A percentile compares a stretch with the other conserved stretches of the same genome.
These are phyloP conservation scores for Medicago arabica DNA, from an alignment of 306 rosid species.

Conservation along the genomic window DNA sequence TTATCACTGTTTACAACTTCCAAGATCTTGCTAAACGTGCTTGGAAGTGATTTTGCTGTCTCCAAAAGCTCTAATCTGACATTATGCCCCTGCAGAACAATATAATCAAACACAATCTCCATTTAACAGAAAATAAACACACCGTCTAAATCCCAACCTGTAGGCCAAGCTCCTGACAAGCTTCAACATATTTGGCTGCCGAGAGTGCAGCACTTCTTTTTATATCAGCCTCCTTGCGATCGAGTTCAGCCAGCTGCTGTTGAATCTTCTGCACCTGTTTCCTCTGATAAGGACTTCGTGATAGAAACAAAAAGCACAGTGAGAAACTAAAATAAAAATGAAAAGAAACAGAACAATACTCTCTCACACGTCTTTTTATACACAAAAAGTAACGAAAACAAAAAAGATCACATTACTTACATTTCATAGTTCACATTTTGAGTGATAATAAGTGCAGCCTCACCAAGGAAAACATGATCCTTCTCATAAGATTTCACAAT, in stretches of 20 bases:
- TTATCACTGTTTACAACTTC: conserved; percentile 72
- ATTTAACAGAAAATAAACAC: conserved; percentile 20
- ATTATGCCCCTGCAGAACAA: conserved; percentile 72
- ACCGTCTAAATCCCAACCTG: conserved; percentile 60
- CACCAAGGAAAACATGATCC: conserved; percentile 92
- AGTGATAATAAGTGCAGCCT: conserved; percentile 85
- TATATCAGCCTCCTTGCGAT: conserved; percentile 92
- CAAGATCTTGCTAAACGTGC: conserved; percentile 72
- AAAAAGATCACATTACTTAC: conserved; percentile 55
- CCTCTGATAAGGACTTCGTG: conserved; percentile 83
- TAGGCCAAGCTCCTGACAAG: conserved; percentile 97
- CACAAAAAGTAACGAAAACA: conserved; percentile 5
- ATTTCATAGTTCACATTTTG: conserved; percentile 95
- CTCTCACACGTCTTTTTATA: too few relatives aligned
- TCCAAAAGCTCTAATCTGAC: conserved; percentile 85
- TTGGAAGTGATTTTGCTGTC: conserved; percentile 87
- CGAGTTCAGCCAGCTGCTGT: conserved; percentile 87
- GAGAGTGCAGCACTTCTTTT: conserved; percentile 85
- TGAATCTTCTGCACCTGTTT: conserved; percentile 96
- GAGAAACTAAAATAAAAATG: conserved; percentile 18
- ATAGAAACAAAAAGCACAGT: conserved; percentile 24
- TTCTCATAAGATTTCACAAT: conserved; percentile 76
- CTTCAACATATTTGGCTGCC: conserved; percentile 81
- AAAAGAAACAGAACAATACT: too few relatives aligned
- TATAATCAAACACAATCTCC: conserved; percentile 17